phyloP scores from a whole-genome alignment of 2,329 filamentous ascomycete genomes.

The Xylaria sp. region DNA sequence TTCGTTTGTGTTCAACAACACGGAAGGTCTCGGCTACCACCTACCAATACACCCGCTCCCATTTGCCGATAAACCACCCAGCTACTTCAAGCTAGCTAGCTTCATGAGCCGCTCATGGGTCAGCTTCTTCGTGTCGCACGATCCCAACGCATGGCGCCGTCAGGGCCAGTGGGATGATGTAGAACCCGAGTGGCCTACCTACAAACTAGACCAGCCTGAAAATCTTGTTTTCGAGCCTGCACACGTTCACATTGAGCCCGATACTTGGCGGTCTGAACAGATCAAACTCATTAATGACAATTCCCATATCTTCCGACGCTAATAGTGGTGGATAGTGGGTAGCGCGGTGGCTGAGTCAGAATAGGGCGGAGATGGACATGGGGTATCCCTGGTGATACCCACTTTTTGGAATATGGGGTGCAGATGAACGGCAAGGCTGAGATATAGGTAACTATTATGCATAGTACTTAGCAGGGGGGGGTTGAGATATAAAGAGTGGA shows the following conservation, averaged over 20 bases:
- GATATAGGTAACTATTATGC: too few species aligned
- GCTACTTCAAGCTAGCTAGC: conserved; percentile 10
- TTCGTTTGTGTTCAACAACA: conserved; percentile 23
- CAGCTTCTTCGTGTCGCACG: conserved; percentile 20
- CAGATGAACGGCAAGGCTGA: too few species aligned
- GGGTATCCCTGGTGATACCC: too few species aligned
- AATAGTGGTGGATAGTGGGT: not conserved
- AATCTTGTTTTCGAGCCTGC: conserved; percentile 13
- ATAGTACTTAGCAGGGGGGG: too few species aligned
- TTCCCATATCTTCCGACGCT: conserved; percentile 18
- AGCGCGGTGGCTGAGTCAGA: too few species aligned
- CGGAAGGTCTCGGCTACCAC: conserved; percentile 15
- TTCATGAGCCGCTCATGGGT: conserved; percentile 23
- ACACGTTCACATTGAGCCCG: conserved; percentile 13
- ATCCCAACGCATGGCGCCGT: conserved; percentile 8
- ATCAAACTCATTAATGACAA: conserved; percentile 22
- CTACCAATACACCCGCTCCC: conserved; percentile 7
- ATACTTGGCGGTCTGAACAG: conserved; percentile 19
- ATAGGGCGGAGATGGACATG: too few species aligned
- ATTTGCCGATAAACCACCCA: conserved; percentile 5
- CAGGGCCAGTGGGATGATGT: conserved; percentile 19
- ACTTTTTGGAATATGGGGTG: too few species aligned
- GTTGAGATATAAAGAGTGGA: too few species aligned
- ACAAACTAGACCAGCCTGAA: conserved; percentile 9
- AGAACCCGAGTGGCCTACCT: conserved; percentile 17